phyloP scores from a whole-genome alignment of 805 yeast genomes.

The Starmerella bombi region DNA sequence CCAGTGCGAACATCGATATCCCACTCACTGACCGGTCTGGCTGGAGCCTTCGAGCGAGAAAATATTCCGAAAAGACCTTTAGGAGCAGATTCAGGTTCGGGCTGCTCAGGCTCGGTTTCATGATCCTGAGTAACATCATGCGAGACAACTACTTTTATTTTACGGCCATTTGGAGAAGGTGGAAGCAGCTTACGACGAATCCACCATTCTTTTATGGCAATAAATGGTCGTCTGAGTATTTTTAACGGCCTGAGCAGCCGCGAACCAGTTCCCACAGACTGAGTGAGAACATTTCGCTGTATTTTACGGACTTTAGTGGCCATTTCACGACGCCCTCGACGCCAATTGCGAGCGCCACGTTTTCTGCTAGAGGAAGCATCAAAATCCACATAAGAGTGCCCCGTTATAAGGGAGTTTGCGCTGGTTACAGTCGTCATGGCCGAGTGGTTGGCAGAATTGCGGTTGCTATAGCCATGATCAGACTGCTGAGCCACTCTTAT shows the following conservation, averaged over 20 bases:
- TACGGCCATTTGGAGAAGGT: constrained; percentile 56
- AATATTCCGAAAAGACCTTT: neutral
- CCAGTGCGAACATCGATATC: constrained; percentile 55
- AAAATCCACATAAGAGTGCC: constrained; percentile 14
- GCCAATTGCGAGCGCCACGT: neutral
- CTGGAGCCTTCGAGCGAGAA: neutral
- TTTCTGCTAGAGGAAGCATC: neutral
- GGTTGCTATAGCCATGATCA: neutral
- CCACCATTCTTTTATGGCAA: constrained; percentile 12
- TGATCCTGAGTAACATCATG: neutral
- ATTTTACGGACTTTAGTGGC: neutral
- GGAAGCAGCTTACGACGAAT: constrained; percentile 24
- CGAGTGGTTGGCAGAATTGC: neutral
- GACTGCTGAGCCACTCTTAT: constrained; percentile 9
- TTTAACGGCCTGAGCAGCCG: constrained; percentile 10
- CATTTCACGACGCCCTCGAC: neutral
- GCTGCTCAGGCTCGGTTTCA: neutral
- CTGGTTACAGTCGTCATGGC: constrained; percentile 9
- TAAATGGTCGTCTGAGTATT: constrained; percentile 7
- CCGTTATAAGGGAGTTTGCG: constrained; percentile 8
- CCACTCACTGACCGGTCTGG: too few species aligned
- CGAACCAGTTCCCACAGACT: constrained; percentile 1
- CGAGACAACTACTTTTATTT: constrained; percentile 44
- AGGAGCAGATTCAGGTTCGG: neutral
- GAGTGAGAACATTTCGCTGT: neutral